phyloP scores from a whole-genome alignment of 768 basidiomycete genomes.

The Lentinula aciculospora region DNA sequence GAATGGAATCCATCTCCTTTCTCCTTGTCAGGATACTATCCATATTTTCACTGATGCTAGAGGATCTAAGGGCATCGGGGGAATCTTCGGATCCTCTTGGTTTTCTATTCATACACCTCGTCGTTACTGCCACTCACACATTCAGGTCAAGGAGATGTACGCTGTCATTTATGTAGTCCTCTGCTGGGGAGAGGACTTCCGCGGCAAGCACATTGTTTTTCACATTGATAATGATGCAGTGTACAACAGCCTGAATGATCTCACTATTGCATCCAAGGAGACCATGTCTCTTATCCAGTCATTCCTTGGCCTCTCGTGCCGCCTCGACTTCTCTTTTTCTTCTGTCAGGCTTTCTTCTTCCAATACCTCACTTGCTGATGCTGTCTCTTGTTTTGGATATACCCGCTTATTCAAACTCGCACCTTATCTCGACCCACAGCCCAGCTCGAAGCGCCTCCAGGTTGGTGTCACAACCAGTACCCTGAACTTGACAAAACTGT shows the following conservation, averaged over 20 bases:
- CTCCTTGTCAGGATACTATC: background rate
- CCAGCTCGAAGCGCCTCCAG: no score
- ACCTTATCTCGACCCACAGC: background rate
- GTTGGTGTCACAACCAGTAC: no score
- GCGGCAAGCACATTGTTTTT: no score
- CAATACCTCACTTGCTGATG: background rate
- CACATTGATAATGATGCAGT: no score
- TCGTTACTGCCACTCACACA: background rate
- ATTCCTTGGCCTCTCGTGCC: background rate
- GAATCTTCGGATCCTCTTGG: background rate
- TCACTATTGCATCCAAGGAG: background rate
- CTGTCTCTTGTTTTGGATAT: constrained; percentile 9
- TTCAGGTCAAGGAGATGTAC: no score
- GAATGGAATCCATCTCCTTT: constrained; percentile 8
- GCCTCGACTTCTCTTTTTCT: constrained; percentile 6
- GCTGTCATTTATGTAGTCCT: no score
- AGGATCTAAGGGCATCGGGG: no score
- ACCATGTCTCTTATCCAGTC: constrained; percentile 8
- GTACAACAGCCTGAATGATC: no score
- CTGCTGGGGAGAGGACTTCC: no score
- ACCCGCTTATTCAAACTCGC: constrained; percentile 6
- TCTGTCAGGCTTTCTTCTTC: constrained; percentile 7
- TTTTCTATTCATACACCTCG: background rate
- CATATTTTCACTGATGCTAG: background rate
- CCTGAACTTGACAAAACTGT: no score